These are phyloP conservation scores for Phaffia rhodozyma DNA, from an alignment of 1,284 basidiomycete genomes.

Conservation along the genomic window DNA sequence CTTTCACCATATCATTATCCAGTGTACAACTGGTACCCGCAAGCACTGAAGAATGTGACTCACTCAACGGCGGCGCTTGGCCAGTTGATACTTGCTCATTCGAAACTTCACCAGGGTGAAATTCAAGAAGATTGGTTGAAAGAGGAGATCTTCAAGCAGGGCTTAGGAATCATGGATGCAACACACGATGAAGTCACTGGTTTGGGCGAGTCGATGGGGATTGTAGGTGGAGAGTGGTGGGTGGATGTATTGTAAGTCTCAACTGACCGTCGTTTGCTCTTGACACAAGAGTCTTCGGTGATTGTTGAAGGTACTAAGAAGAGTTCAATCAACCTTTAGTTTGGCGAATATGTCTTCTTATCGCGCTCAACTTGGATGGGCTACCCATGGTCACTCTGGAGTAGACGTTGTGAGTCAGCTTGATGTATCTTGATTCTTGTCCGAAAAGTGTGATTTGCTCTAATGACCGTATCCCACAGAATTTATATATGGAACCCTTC, in stretches of 20 bases:
- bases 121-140: constrained; percentile 21
- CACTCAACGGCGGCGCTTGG: constrained; percentile 30
- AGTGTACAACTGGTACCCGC: constrained; percentile 32
- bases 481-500: constrained; percentile 32
- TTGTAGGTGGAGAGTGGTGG: no score
- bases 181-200: constrained; percentile 26
- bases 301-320: no score
- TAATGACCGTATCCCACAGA: constrained; percentile 1
- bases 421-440: background rate
- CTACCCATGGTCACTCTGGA: constrained; percentile 35
- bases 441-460: no score
- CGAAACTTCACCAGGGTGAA: constrained; percentile 7
- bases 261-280: no score
- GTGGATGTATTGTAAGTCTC: no score
- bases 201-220: constrained; percentile 20
- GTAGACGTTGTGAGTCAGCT: constrained; percentile 28
- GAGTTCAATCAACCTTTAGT: constrained; percentile 11
- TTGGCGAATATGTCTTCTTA: constrained; percentile 27
- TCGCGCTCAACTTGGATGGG: constrained; percentile 35
- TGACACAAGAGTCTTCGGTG: no score
- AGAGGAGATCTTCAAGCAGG: constrained; percentile 22
- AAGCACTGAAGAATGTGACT: constrained; percentile 29
- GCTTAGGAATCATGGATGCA: constrained; percentile 26
- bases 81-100: background rate
- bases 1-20: constrained; percentile 29